These are phyloP conservation scores for Lizonia empirigonia DNA, from an alignment of 2,329 filamentous ascomycete species.

Conservation along the genomic window DNA sequence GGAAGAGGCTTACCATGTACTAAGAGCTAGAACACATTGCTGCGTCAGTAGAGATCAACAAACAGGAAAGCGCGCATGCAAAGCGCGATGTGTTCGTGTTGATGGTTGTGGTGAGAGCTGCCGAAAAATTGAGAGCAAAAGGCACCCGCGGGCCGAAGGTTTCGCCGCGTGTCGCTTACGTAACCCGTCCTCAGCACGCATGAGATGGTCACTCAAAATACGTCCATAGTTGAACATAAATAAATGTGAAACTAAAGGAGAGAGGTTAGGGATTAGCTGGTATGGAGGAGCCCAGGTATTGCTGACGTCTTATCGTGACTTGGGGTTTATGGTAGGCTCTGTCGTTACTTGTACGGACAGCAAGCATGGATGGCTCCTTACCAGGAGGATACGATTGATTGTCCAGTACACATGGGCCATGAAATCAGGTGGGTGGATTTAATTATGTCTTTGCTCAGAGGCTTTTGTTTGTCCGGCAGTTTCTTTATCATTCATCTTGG, in stretches of 20 bases:
- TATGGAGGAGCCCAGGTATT: not conserved
- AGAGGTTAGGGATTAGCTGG: not conserved
- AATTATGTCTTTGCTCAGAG: not conserved
- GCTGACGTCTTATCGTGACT: not conserved
- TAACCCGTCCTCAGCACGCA: not conserved
- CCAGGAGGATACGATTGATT: not conserved
- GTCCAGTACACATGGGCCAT: not conserved
- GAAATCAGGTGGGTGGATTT: not conserved
- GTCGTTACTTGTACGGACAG: no score
- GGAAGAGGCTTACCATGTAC: conserved; percentile 23
- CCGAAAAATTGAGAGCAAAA: conserved; percentile 31
- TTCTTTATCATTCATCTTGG: not conserved
- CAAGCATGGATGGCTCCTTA: no score
- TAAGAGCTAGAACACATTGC: conserved; percentile 8
- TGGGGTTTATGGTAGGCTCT: not conserved
- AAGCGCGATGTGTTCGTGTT: conserved; percentile 19
- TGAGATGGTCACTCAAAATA: conserved; percentile 9
- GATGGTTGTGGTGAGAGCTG: conserved; percentile 18
- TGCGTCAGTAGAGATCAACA: conserved; percentile 22
- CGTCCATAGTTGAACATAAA: not conserved
- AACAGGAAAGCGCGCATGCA: conserved; percentile 19
- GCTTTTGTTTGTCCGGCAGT: not conserved
- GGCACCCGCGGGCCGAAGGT: conserved; percentile 7
- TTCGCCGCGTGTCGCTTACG: conserved; percentile 7
- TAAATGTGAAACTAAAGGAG: no score